These are phyloP conservation scores for Pichia sp. DNA, from an alignment of 1,139 yeast species.

Conservation along the genomic window DNA sequence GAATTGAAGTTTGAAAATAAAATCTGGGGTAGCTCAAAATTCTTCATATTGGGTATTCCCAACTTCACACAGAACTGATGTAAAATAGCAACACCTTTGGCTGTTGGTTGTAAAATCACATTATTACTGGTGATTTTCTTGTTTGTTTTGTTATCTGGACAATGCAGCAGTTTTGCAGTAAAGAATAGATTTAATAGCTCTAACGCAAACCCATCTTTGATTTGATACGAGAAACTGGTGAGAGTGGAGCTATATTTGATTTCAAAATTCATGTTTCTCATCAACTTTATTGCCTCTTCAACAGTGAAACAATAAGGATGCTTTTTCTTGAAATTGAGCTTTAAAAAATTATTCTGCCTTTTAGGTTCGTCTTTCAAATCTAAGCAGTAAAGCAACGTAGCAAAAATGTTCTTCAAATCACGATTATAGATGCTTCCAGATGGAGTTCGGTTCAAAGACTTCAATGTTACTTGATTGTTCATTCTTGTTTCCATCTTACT, in stretches of 20 bases:
- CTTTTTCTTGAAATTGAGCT: constrained; percentile 15
- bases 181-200: constrained; percentile 49
- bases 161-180: constrained; percentile 63
- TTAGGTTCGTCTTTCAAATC: constrained; percentile 12
- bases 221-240: constrained; percentile 53
- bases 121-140: constrained; percentile 34
- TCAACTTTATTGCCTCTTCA: constrained; percentile 43
- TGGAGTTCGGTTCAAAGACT: constrained; percentile 41
- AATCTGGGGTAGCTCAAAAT: constrained; percentile 28
- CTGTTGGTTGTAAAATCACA: constrained; percentile 69
- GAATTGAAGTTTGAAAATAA: constrained; percentile 55
- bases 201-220: constrained; percentile 44
- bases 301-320: constrained; percentile 50
- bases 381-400: constrained; percentile 20
- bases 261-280: constrained; percentile 44
- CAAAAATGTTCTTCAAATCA: constrained; percentile 52
- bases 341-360: constrained; percentile 7
- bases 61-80: constrained; percentile 50
- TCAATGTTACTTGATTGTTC: constrained; percentile 13
- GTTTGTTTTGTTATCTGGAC: constrained; percentile 68
- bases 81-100: constrained; percentile 77
- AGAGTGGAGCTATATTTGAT: constrained; percentile 45
- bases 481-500: too few relatives aligned
- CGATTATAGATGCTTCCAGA: constrained; percentile 45
- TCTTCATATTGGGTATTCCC: constrained; percentile 38